Base-by-base conservation (phyloP, 495 filamentous ascomycete genomes). In the Tuber indicum region DNA sequence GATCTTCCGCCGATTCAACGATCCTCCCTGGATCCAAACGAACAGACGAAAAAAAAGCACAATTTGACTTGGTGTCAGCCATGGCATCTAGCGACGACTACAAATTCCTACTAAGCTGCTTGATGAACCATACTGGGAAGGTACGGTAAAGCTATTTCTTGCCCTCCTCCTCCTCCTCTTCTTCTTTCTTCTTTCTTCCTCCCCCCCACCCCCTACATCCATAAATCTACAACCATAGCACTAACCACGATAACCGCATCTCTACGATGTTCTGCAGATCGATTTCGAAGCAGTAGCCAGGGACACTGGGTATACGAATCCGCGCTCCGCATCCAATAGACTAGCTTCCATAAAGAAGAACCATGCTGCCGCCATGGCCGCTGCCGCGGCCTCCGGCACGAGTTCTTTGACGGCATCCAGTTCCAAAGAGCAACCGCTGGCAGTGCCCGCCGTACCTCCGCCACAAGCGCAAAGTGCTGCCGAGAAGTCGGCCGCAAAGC, bases 211-310 rank as follows among this genome's bases (percentile, higher is more conserved):
- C 58, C n/a, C 3, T 69, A 44, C 72, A 70, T 70, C 73, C 1
- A 26, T 19, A 16, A 41, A 23, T 26, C 70, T 41, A 36, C 43
- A 26, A 9, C 26, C 14, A 21, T 62, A 46, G 39, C 16, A 36
- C 75, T 78, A 36, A 78, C 46, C 14, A 32, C 58, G 23, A 58
- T 3, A 14, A 62, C 52, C 6, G 26, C 52, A 62, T 62, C 52
- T 16, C 58, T 21, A 32, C 58, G n/a, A 32, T n/a, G 7, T 36
- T 42, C 42, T 49, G 26, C 26, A 79, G 77, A 75, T 78, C 66
- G 72, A 79, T 72, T 79, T 78, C 66, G 76, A 79, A 45, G 72
- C 76, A 1, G 77, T 79, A 44, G 77, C 77, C 26, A 78, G 21
- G 66, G 77, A 79, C 66, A 72, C 21, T 1, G 77, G 77, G 41